A percentile compares a stretch with the other conserved stretches of the same genome.
Evolutionary conservation across 768 basidiomycete genomes (phyloP).

Genomic region (Tremella mesenterica): DNA sequence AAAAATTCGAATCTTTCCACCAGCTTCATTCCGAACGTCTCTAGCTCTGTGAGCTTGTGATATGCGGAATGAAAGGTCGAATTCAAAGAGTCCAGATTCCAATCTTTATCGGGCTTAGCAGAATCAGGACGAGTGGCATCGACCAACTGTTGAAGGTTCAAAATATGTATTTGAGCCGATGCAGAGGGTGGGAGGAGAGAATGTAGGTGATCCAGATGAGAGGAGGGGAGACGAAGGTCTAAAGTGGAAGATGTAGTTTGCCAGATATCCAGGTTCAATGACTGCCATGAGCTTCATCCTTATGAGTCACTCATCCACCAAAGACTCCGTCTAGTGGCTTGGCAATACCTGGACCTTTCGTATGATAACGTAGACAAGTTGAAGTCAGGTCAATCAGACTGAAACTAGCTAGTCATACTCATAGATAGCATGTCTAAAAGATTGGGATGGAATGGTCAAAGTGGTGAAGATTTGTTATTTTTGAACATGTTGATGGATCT

Average conservation of each 20-base stretch:
- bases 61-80: constrained; percentile 39
- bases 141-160: constrained; percentile 24
- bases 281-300: too few species aligned
- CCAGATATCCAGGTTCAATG: constrained; percentile 41
- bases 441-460: background rate
- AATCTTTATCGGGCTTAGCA: constrained; percentile 4
- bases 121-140: constrained; percentile 6
- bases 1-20: constrained; percentile 22
- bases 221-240: constrained; percentile 26
- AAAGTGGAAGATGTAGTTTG: constrained; percentile 20
- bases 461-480: too few species aligned
- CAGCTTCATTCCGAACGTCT: constrained; percentile 30
- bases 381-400: too few species aligned
- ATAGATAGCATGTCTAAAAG: background rate
- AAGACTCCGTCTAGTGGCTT: background rate
- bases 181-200: constrained; percentile 5
- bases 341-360: background rate
- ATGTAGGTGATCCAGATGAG: constrained; percentile 1
- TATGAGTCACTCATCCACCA: too few species aligned
- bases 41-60: constrained; percentile 31
- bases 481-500: too few species aligned
- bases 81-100: constrained; percentile 24
- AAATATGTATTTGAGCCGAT: constrained; percentile 15
- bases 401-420: background rate
- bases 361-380: background rate